These are phyloP conservation scores for Sclerotinia nivalis DNA, from an alignment of 2,329 filamentous ascomycete genomes.

Conservation along the genomic window DNA sequence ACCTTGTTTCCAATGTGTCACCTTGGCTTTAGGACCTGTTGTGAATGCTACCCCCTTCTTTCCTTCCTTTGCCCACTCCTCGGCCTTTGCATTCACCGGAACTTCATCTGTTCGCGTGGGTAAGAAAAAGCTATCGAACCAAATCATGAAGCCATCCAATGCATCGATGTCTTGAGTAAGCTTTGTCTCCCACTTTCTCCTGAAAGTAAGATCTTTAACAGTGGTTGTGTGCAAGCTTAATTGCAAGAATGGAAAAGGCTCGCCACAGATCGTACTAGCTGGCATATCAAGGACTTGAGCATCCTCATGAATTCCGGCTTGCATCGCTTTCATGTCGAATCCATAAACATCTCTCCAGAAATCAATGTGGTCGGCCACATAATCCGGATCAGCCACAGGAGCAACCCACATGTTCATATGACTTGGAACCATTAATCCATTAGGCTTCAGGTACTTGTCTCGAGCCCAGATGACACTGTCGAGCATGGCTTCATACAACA, in stretches of 20 bases:
- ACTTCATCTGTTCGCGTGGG: slow-evolving; percentile 54
- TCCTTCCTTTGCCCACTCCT: slow-evolving; percentile 59
- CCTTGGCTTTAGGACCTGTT: slow-evolving; percentile 72
- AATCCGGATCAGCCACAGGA: slow-evolving; percentile 75
- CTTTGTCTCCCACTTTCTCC: slow-evolving; percentile 63
- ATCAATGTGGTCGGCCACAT: slow-evolving; percentile 71
- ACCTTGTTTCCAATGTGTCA: slow-evolving; percentile 91
- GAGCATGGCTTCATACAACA: slow-evolving; percentile 95
- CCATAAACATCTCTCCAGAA: slow-evolving; percentile 95
- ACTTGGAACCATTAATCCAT: slow-evolving; percentile 82
- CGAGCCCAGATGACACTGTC: slow-evolving; percentile 87
- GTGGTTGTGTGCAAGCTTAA: slow-evolving; percentile 75
- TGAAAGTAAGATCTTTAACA: slow-evolving; percentile 74
- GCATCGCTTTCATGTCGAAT: slow-evolving; percentile 92
- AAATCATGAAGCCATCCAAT: slow-evolving; percentile 85
- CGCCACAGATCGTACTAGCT: slow-evolving; percentile 58
- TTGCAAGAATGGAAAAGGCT: slow-evolving; percentile 66
- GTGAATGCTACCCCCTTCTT: slow-evolving; percentile 77
- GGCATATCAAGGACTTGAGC: slow-evolving; percentile 75
- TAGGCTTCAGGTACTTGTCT: slow-evolving; percentile 79
- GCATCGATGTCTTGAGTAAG: slow-evolving; percentile 62
- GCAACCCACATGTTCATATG: slow-evolving; percentile 82
- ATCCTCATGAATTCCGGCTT: slow-evolving; percentile 77
- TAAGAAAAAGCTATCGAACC: slow-evolving; percentile 94
- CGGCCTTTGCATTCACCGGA: slow-evolving; percentile 56